Evolutionary conservation across 2,329 filamentous ascomycete genomes (phyloP).

Genomic region (Venturiaceae sp.): DNA sequence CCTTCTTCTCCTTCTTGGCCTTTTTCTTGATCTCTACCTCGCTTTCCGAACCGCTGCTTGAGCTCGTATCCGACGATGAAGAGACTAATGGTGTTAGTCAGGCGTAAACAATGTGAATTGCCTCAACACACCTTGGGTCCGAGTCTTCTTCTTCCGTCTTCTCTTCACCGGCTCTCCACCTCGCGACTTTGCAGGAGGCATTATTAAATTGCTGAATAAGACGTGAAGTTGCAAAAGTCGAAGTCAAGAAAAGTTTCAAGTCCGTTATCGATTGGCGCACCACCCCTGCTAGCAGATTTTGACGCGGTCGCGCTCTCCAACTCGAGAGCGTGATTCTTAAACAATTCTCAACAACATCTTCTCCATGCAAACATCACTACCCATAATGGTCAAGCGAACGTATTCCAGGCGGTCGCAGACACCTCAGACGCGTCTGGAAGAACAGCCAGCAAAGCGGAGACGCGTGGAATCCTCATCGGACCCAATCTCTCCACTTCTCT

Average conservation of each 20-base stretch:
- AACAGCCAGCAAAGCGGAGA: neutral
- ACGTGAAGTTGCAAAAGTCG: neutral
- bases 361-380: neutral
- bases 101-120: neutral
- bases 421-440: neutral
- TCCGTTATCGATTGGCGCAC: neutral
- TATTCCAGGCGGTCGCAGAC: neutral
- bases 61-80: neutral
- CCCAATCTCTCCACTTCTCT: neutral
- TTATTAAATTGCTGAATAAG: neutral
- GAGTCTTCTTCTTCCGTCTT: neutral
- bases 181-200: neutral
- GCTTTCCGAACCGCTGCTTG: conserved; percentile 1
- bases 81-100: neutral
- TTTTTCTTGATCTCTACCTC: neutral
- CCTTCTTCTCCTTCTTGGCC: neutral
- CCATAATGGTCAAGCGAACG: conserved; percentile 7
- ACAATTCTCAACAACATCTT: neutral
- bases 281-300: neutral
- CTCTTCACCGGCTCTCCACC: neutral
- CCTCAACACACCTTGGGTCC: neutral
- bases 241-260: too few species aligned
- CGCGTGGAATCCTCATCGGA: neutral
- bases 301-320: neutral
- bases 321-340: too few species aligned